Conservation (phyloP, 116 monocot species). For the Cymodocea nodosa region DNA sequence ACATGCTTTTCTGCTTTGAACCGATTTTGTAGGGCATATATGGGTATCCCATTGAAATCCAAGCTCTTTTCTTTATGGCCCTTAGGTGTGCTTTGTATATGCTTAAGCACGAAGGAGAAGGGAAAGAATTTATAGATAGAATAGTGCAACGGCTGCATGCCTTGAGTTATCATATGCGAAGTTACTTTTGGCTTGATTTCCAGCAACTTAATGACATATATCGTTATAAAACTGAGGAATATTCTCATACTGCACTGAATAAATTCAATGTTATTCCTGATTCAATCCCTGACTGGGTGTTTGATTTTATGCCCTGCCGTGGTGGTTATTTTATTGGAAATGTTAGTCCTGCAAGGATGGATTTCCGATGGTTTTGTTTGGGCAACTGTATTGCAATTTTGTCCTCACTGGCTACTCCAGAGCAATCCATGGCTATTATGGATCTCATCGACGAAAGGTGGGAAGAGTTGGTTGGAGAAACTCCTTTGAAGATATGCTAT, state of each 20-base stretch:
- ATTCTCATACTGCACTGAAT: no score
- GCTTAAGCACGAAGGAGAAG: slow-evolving; percentile 62
- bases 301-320: slow-evolving; percentile 61
- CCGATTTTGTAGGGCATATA: slow-evolving; percentile 33
- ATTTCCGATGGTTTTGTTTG: slow-evolving; percentile 69
- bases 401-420: slow-evolving; percentile 47
- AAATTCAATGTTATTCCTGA: slow-evolving; percentile 39
- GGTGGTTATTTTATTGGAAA: slow-evolving; percentile 81
- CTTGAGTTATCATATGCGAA: slow-evolving; percentile 38
- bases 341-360: slow-evolving; percentile 74
- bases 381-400: slow-evolving; percentile 69
- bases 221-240: no score
- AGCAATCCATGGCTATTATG: slow-evolving; percentile 64
- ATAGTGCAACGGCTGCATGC: slow-evolving; percentile 26
- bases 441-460: slow-evolving; percentile 65
- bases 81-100: slow-evolving; percentile 35
- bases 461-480: slow-evolving; percentile 58
- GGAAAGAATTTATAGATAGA: slow-evolving; percentile 37
- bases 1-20: not conserved
- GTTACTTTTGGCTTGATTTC: slow-evolving; percentile 56
- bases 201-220: slow-evolving; percentile 1
- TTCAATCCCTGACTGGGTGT: slow-evolving; percentile 60
- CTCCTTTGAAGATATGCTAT: slow-evolving; percentile 59
- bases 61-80: slow-evolving; percentile 77
- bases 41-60: slow-evolving; percentile 81